Base-by-base conservation (phyloP, 257 asterid species). In the Primulina huaijiensis region DNA sequence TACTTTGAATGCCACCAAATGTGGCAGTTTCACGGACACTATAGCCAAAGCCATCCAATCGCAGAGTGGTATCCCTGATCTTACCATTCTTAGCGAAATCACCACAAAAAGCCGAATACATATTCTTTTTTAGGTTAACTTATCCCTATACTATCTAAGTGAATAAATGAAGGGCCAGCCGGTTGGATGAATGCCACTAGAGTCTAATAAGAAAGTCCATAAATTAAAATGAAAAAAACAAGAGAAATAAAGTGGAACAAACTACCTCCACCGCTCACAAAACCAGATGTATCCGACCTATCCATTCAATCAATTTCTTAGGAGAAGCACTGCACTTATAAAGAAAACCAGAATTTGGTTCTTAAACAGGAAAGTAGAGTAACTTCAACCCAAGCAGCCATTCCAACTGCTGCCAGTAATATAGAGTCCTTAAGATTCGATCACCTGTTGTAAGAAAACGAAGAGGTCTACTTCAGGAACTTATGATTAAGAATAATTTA, bases 211-310 rank as follows among this genome's bases (percentile, higher is more conserved):
- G 60, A 64, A 69, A 61, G 53, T 34, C 70, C 61, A 63, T 81
- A 81, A 25, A 81, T 63, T 72, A 82, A 75, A 74, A 86, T 72
- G 75, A 72, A 83, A 56, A 77, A 73, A 64, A 70, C 81, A 37
- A 52, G 81, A 62, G 82, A 79, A 62, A 72, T 71, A 74, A 69
- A 76, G 23, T 80, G 75, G 11, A 74, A 63, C 73, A 76, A 76
- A 75, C 81, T 78, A 68, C 83, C 75, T 67, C 96, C 98, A 65
- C 98, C 90, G 43, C 96, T 92, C 81, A 92, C 90, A 74, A 92
- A 89, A 62, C 97, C 90, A 33, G 96, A 89, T 43, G 92, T 89
- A 76, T 92, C 96, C 0, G 86, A 60, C 78, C 98, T 84, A 78
- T 89, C 96, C 98, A 92, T 92, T 73, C 50, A 14, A 68, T 72